A percentile compares a stretch with the other conserved stretches of the same genome.
phyloP scores from a whole-genome alignment of 176 grass and related monocot genomes.

The Aegilops umbellulata region DNA sequence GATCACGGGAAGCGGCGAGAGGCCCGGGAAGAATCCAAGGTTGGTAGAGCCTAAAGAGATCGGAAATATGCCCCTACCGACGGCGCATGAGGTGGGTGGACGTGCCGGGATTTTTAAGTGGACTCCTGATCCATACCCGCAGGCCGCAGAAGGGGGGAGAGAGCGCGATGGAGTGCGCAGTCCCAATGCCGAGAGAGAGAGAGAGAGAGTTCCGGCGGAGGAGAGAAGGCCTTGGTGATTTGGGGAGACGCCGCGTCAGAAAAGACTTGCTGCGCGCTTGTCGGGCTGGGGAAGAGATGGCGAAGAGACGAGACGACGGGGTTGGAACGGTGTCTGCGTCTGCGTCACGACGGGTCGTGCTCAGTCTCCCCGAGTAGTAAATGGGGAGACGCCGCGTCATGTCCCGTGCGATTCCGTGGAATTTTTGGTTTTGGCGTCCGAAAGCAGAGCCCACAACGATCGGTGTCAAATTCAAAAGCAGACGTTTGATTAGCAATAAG shows the following conservation, averaged over 20 bases:
- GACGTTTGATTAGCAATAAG: not conserved
- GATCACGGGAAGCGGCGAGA: constrained; percentile 35
- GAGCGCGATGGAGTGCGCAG: not conserved
- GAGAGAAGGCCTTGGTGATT: no score
- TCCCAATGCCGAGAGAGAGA: not conserved
- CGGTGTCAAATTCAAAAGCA: not conserved
- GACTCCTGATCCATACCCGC: constrained; percentile 24
- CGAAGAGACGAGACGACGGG: not conserved
- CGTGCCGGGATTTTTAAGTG: not conserved
- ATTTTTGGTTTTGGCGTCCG: not conserved
- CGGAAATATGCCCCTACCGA: not conserved
- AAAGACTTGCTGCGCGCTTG: constrained; percentile 26
- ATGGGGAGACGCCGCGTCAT: not conserved
- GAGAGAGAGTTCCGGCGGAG: not conserved
- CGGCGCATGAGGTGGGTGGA: constrained; percentile 1
- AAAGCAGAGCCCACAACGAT: not conserved
- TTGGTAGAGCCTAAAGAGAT: not conserved
- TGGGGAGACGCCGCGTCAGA: no score
- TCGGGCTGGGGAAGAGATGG: not conserved
- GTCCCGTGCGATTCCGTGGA: not conserved
- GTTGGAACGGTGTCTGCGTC: constrained; percentile 4
- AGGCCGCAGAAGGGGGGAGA: not conserved
- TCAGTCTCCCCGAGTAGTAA: not conserved
- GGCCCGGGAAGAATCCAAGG: constrained; percentile 12
- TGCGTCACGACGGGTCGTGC: not conserved